phyloP scores from a whole-genome alignment of 2,329 filamentous ascomycete genomes.

The Macrophomina phaseolina region DNA sequence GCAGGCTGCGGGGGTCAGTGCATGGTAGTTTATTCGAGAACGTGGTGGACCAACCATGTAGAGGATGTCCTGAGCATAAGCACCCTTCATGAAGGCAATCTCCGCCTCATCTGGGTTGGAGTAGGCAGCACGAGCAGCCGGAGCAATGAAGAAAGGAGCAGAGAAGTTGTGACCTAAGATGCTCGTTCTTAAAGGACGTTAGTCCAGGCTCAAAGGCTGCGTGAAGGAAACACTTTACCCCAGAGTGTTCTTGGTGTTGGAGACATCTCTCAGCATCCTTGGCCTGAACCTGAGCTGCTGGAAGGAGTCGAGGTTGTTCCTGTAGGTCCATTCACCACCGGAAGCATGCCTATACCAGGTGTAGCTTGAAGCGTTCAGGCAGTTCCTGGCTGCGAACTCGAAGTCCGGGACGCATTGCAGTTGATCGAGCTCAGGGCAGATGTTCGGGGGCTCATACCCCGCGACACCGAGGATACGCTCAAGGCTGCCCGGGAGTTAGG shows the following conservation, averaged over 20 bases:
- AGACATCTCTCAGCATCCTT: conserved; percentile 57
- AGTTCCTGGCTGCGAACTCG: conserved; percentile 58
- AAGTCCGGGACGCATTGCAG: conserved; percentile 61
- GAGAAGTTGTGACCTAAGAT: conserved; percentile 61
- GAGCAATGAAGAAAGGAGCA: conserved; percentile 61
- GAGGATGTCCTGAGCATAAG: conserved; percentile 55
- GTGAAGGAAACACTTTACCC: neutral
- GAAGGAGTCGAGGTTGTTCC: conserved; percentile 63
- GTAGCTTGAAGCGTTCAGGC: conserved; percentile 55
- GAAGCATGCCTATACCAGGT: conserved; percentile 65
- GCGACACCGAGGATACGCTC: conserved; percentile 30
- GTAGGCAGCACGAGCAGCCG: conserved; percentile 47
- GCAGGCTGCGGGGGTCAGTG: conserved; percentile 31
- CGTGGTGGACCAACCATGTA: conserved; percentile 48
- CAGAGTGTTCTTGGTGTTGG: conserved; percentile 47
- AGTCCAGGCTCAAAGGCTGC: neutral
- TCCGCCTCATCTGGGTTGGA: conserved; percentile 54
- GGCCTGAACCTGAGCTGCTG: conserved; percentile 57
- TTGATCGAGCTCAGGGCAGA: conserved; percentile 51
- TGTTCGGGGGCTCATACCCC: conserved; percentile 33
- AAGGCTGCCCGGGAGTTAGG: neutral
- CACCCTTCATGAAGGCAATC: conserved; percentile 57
- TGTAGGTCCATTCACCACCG: conserved; percentile 61
- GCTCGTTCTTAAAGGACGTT: conserved; percentile 42
- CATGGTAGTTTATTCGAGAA: too few relatives aligned